These are phyloP conservation scores for Penicillium sp. DNA, from an alignment of 2,329 filamentous ascomycete species.

Conservation along the genomic window DNA sequence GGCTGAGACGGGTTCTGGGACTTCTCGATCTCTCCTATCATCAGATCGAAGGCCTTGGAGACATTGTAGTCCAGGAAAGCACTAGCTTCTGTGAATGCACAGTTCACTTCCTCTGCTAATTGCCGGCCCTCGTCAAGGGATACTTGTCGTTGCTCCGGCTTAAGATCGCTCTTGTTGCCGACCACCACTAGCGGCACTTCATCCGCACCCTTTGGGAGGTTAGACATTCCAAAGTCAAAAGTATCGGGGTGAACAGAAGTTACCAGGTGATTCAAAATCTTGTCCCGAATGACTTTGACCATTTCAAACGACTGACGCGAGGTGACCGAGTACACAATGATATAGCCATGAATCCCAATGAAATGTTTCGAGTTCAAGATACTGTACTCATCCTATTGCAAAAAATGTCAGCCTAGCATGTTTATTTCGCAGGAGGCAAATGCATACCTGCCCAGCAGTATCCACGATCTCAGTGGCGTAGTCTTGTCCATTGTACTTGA, in stretches of 20 bases:
- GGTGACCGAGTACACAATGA: slow-evolving; percentile 96
- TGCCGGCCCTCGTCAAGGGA: slow-evolving; percentile 77
- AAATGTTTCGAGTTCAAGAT: slow-evolving; percentile 98
- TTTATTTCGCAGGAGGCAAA: background rate
- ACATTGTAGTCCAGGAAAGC: slow-evolving; percentile 95
- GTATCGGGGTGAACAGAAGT: slow-evolving; percentile 26
- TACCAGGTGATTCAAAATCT: slow-evolving; percentile 94
- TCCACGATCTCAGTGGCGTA: slow-evolving; percentile 97
- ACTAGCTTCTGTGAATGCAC: slow-evolving; percentile 90
- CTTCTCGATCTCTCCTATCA: slow-evolving; percentile 94
- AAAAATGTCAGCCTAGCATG: slow-evolving; percentile 5
- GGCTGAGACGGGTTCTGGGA: slow-evolving; percentile 84
- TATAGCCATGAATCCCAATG: slow-evolving; percentile 97
- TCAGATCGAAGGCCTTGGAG: slow-evolving; percentile 81
- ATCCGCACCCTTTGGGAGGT: slow-evolving; percentile 66
- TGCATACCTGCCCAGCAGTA: slow-evolving; percentile 79
- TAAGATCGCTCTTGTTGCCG: slow-evolving; percentile 93
- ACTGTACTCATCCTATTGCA: slow-evolving; percentile 82
- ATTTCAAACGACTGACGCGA: slow-evolving; percentile 95
- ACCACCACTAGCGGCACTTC: slow-evolving; percentile 91
- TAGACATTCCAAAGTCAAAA: background rate
- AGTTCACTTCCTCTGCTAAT: slow-evolving; percentile 79
- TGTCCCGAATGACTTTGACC: slow-evolving; percentile 91
- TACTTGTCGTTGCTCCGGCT: slow-evolving; percentile 89
- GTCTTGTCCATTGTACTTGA: slow-evolving; percentile 87